These are phyloP conservation scores for Cytospora mali DNA, from an alignment of 2,329 filamentous ascomycete species.

Conservation along the genomic window DNA sequence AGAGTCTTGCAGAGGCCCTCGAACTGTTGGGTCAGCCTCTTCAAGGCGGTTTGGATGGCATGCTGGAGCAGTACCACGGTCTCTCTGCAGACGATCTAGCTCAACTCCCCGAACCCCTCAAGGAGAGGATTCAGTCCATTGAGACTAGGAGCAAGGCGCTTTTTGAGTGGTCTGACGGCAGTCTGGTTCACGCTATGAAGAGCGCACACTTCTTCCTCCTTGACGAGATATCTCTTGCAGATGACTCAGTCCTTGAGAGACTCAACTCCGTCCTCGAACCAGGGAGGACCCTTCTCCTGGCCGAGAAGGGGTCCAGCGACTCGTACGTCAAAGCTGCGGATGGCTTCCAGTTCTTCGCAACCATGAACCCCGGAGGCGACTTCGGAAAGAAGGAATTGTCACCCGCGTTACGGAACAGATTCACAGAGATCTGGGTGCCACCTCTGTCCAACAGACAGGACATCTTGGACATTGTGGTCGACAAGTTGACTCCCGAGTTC, in stretches of 20 bases:
- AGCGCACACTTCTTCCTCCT: conserved; percentile 87
- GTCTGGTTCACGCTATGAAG: conserved; percentile 91
- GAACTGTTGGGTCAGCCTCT: conserved; percentile 40
- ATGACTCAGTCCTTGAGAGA: conserved; percentile 94
- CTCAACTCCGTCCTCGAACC: conserved; percentile 96
- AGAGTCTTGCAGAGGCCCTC: conserved; percentile 59
- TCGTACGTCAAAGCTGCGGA: conserved; percentile 74
- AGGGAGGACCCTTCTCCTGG: conserved; percentile 80
- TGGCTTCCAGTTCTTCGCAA: conserved; percentile 94
- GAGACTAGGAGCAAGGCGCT: conserved; percentile 74
- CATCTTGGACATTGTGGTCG: conserved; percentile 80
- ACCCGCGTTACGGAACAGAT: conserved; percentile 90
- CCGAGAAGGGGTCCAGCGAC: conserved; percentile 88
- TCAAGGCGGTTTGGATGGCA: conserved; percentile 51
- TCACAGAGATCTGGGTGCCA: conserved; percentile 98
- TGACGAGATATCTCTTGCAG: conserved; percentile 95
- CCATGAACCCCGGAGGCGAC: conserved; percentile 98
- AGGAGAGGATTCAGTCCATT: conserved; percentile 49
- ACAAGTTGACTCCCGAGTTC: conserved; percentile 65
- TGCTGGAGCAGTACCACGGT: conserved; percentile 62
- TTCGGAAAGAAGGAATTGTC: conserved; percentile 98
- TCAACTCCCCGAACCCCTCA: conserved; percentile 50
- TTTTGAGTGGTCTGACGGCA: conserved; percentile 96
- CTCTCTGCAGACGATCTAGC: conserved; percentile 49
- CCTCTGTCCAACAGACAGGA: conserved; percentile 83